Conservation (phyloP, 768 basidiomycete genomes). For the Pilatotrama ljubarskyi region DNA sequence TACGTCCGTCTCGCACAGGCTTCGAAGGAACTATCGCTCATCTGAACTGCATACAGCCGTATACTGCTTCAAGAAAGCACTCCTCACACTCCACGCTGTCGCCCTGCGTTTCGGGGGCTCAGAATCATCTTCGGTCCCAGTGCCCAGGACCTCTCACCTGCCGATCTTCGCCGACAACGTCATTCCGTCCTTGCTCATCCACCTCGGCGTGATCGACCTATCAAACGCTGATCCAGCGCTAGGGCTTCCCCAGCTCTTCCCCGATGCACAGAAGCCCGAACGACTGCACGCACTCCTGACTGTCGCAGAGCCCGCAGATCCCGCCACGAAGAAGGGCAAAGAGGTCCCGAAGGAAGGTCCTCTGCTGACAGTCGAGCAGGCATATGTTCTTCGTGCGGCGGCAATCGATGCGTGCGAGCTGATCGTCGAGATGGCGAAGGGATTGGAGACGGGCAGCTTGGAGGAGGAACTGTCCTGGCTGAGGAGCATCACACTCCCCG, state of each 20-base stretch:
- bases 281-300: conserved; percentile 44
- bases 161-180: conserved; percentile 84
- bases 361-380: conserved; percentile 55
- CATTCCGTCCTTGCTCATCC: conserved; percentile 77
- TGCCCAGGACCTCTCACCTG: conserved; percentile 46
- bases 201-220: conserved; percentile 73
- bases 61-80: conserved; percentile 88
- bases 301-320: conserved; percentile 14
- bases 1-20: conserved; percentile 34
- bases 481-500: conserved; percentile 54
- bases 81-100: conserved; percentile 77
- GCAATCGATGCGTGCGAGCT: conserved; percentile 78
- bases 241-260: conserved; percentile 49
- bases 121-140: conserved; percentile 54
- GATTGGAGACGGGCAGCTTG: conserved; percentile 30
- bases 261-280: conserved; percentile 42
- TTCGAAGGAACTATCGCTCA: background rate
- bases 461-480: conserved; percentile 47
- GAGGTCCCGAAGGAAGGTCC: conserved; percentile 48
- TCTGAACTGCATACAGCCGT: conserved; percentile 47
- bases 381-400: conserved; percentile 74
- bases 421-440: conserved; percentile 56
- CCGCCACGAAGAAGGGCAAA: conserved; percentile 22
- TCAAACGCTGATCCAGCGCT: conserved; percentile 43
- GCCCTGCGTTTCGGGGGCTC: conserved; percentile 62